Conservation (phyloP, 2,329 filamentous ascomycete species). For the Fusarium clavum region DNA sequence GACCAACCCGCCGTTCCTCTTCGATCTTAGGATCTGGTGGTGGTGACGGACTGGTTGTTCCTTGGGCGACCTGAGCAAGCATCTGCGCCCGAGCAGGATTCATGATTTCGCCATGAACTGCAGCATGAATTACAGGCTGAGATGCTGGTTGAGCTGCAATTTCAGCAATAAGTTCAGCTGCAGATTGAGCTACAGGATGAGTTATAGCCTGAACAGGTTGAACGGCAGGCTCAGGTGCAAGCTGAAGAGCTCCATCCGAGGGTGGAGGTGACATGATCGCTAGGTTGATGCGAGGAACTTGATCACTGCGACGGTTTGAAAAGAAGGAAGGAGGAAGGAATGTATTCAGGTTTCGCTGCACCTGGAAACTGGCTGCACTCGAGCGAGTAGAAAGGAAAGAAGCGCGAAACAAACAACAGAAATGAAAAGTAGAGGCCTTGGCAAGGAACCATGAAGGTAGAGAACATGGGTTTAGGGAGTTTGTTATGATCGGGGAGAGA, state of each 20-base stretch:
- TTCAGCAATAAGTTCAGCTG: neutral
- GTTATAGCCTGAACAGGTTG: neutral
- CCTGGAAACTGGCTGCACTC: neutral
- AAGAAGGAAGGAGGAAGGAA: neutral
- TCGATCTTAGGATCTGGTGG: conserved; percentile 20
- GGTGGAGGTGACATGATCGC: conserved; percentile 6
- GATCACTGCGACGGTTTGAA: neutral
- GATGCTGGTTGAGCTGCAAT: neutral
- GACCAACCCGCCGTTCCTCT: neutral
- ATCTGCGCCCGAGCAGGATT: conserved; percentile 47
- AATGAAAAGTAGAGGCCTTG: neutral
- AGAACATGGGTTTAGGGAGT: neutral
- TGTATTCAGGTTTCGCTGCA: neutral
- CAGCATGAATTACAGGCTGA: neutral
- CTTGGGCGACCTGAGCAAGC: conserved; percentile 35
- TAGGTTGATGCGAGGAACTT: neutral
- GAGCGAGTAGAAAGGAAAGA: neutral
- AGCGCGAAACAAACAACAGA: neutral
- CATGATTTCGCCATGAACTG: conserved; percentile 30
- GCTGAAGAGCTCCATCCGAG: neutral
- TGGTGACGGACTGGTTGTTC: neutral
- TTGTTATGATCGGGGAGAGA: neutral
- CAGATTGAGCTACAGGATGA: neutral
- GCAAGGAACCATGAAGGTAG: no score
- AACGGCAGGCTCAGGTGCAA: neutral